These are phyloP conservation scores for Spathaspora passalidarum DNA, from an alignment of 805 yeast species.

Conservation along the genomic window DNA sequence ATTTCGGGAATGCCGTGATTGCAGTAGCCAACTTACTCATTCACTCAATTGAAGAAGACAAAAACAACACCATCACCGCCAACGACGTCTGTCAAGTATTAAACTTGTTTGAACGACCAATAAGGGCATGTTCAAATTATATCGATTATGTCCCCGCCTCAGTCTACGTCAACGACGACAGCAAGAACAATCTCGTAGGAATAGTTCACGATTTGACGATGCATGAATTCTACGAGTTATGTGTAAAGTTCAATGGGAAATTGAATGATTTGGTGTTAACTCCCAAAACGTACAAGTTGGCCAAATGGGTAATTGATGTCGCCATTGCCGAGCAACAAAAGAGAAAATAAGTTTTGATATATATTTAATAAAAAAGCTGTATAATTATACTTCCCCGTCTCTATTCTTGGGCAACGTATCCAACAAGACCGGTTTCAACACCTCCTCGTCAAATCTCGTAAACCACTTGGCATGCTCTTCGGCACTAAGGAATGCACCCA, in stretches of 20 bases:
- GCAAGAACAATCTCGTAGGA: constrained; percentile 42
- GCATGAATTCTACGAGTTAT: constrained; percentile 61
- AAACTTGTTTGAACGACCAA: constrained; percentile 57
- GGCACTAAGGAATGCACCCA: constrained; percentile 43
- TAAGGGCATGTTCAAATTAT: constrained; percentile 39
- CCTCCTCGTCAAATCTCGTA: constrained; percentile 88
- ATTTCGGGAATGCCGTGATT: constrained; percentile 61
- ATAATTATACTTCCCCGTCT: constrained; percentile 4
- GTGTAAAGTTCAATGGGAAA: constrained; percentile 58
- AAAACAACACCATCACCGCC: constrained; percentile 49
- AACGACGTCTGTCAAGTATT: constrained; percentile 56
- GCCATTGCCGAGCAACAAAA: constrained; percentile 46
- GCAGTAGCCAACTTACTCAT: constrained; percentile 56
- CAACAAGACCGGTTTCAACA: constrained; percentile 84
- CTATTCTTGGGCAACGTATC: constrained; percentile 47
- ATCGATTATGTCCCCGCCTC: constrained; percentile 41
- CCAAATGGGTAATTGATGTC: constrained; percentile 69
- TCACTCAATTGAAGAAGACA: constrained; percentile 65
- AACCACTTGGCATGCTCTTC: constrained; percentile 91
- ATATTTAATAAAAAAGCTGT: not conserved
- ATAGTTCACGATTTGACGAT: constrained; percentile 63
- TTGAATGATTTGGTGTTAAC: constrained; percentile 63
- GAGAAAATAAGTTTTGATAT: not conserved
- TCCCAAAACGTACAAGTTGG: constrained; percentile 62
- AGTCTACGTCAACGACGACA: constrained; percentile 39